Percentiles rank a stretch among this genome's conserved stretches.
phyloP scores from a whole-genome alignment of 129 eudicot species.

The Flaveria sonorensis region DNA sequence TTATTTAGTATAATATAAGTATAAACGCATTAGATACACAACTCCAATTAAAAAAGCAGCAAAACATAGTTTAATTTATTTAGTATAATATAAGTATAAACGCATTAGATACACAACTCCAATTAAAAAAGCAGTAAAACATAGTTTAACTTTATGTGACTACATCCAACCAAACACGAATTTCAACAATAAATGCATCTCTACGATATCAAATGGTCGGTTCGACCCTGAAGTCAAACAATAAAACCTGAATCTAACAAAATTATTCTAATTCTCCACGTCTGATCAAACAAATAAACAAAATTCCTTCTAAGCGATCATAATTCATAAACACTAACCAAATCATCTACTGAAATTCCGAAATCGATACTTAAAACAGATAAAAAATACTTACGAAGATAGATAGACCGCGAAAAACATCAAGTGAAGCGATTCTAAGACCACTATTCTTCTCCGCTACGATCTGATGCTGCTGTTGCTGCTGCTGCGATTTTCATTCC shows the following conservation, averaged over 20 bases:
- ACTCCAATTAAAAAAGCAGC: background rate
- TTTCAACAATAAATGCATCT: conserved; percentile 4
- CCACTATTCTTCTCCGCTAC: conserved; percentile 6
- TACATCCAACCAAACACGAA: background rate
- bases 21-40: background rate
- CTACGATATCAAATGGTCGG: conserved; percentile 14
- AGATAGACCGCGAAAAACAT: conserved; percentile 75
- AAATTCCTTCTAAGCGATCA: conserved; percentile 15
- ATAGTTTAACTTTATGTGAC: background rate
- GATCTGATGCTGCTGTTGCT: conserved; percentile 17
- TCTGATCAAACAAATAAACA: background rate
- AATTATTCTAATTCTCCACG: background rate
- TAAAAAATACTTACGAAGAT: conserved; percentile 48
- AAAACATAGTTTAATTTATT: background rate
- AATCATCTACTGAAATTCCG: background rate
- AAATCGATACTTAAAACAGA: conserved; percentile 2
- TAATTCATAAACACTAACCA: background rate
- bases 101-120: background rate
- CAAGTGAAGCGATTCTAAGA: conserved; percentile 70
- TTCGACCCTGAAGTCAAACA: conserved; percentile 14
- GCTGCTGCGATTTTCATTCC: conserved; percentile 31
- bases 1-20: background rate
- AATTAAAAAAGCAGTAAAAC: background rate
- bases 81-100: background rate
- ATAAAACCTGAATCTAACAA: conserved; percentile 10